Evolutionary conservation across 805 yeast species (phyloP), one percentile per base, ranked within the genome.

Genomic region (Cephaloascus fragrans): DNA sequence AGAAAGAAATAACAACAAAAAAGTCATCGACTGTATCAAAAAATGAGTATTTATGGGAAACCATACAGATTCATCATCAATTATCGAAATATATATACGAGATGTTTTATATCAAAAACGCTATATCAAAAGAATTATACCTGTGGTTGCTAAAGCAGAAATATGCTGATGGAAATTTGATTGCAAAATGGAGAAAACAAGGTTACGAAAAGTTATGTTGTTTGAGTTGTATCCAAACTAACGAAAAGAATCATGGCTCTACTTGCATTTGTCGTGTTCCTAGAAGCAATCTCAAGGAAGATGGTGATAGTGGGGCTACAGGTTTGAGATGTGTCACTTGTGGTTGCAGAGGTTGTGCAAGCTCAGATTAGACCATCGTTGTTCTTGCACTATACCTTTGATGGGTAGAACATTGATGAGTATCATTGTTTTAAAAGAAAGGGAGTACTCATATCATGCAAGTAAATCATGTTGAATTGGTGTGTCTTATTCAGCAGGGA

Each of bases 151-250:
- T 86, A 35, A 72, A 72, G 48, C 78, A 83, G 47, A 73, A 75
- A 42, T 74, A 75, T 44, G 83, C 75, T 2, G 90, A 88, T 52
- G 73, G 65, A 4, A 71, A 75, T 34, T 60, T 88, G 40, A 84
- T 88, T 23, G 90, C 95, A 18, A 88, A 81, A 64, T 82, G 89
- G 89, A 77, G 75, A 57, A 80, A 80, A 51, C 79, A 75, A 51
- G 96, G 96, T 8, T 88, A 88, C 55, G 96, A 88, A 52, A 73
- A 80, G 40, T 61, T 88, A 36, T 88, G 97, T 52, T 88, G 97
- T 54, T 56, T 88, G 42, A 69, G 73, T 45, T 88, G 97, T 54
- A 85, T 88, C 26, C 75, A 75, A 49, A 68, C 68, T 19, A 57
- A 57, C 31, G 87, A 82, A 44, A 77, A 70, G 35, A 74, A 74